phyloP scores from a whole-genome alignment of 2,329 filamentous ascomycete species.

The Pyrenophora teres region DNA sequence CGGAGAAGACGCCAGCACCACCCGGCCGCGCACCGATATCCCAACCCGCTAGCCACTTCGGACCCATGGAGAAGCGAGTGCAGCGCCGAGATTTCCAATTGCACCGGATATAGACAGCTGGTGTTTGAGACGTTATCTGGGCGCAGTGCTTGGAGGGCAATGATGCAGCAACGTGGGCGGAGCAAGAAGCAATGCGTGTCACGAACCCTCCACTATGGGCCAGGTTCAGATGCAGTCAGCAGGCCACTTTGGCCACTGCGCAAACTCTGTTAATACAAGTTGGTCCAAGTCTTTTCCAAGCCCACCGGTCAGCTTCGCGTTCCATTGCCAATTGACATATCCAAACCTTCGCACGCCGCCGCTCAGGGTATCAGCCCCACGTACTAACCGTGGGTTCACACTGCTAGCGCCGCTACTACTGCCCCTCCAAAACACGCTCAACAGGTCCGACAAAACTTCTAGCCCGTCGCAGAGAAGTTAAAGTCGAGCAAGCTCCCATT shows the following conservation, averaged over 20 bases:
- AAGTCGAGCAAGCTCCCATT: constrained; percentile 22
- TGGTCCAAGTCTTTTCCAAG: constrained; percentile 1
- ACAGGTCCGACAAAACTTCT: constrained; percentile 30
- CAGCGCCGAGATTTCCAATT: constrained; percentile 32
- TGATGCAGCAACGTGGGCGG: constrained; percentile 32
- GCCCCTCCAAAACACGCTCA: constrained; percentile 32
- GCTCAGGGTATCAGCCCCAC: constrained; percentile 31
- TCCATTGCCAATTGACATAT: constrained; percentile 20
- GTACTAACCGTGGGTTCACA: constrained; percentile 17
- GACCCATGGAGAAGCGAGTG: constrained; percentile 13
- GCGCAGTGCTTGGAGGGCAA: constrained; percentile 26
- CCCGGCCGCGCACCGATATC: constrained; percentile 32
- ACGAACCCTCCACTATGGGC: constrained; percentile 11
- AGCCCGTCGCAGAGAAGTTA: constrained; percentile 26
- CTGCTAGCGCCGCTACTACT: constrained; percentile 23
- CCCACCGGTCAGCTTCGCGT: constrained; percentile 9
- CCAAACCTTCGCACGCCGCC: constrained; percentile 18
- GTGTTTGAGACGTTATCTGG: constrained; percentile 34
- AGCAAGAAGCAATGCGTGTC: constrained; percentile 28
- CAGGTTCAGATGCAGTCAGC: constrained; percentile 15
- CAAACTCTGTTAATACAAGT: constrained; percentile 6
- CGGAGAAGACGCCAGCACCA: constrained; percentile 24
- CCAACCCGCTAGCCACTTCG: constrained; percentile 20
- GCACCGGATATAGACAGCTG: constrained; percentile 21
- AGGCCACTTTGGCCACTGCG: constrained; percentile 12